Evolutionary conservation across 78 protist species (phyloP), one percentile per base, ranked within the genome.

Genomic region (Tieghemostelium lacteum): DNA sequence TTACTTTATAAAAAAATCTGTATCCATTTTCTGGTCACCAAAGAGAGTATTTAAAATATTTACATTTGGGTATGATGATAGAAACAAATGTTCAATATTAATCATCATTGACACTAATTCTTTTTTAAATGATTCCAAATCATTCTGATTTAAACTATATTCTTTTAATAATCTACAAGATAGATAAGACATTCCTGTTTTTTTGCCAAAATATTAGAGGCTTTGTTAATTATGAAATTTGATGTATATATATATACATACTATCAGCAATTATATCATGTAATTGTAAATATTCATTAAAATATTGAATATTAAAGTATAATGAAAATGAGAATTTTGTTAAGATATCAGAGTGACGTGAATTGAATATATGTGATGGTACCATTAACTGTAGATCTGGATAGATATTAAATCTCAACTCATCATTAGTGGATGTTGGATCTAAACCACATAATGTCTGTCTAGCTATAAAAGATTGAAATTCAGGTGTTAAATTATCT

Each of bases 381-480:
- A 67, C 39, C 76, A 80, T 67, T 4, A 80, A 14, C 19, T 40
- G 40, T 42, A 66, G 88, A 17, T 80, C 88, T 5, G 88, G 76
- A 40, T 80, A 80, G 4, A 80, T 80, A 10, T 80, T 80, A 34
- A 80, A 80, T 57, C 88, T 64, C 24, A 80, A n/a, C 63, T 80
- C 88, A 52, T 80, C 88, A 14, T 29, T 29, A 37, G 60, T 64
- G 28, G 42, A 66, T 24, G 28, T 54, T 50, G 67, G 73, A 64
- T 80, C 88, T 17, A 54, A 40, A n/a, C 88, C 88, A 67, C 88
- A 80, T 2, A 80, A 39, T 55, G 88, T 80, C 57, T 80, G 88
- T 55, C 76, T 20, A 20, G 88, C 66, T 19, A 67, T 80, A 14
- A 80, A 80, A 19, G 65, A 2, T 67, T 54, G 65, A 49, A 80